These are phyloP conservation scores for Stereum hirsutum DNA, from an alignment of 1,284 basidiomycete species.

Conservation along the genomic window DNA sequence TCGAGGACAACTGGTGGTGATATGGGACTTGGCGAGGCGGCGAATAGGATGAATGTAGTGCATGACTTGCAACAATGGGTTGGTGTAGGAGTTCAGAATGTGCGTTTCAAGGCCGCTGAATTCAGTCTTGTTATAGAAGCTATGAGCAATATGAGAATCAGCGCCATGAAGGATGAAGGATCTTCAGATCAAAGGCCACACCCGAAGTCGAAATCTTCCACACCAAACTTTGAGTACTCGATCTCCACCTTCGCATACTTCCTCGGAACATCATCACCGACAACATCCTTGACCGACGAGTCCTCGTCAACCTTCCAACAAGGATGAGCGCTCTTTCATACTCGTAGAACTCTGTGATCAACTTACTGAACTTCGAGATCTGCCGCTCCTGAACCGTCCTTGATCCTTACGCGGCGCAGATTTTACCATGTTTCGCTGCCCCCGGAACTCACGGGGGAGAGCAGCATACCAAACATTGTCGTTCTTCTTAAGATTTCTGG, in stretches of 20 bases:
- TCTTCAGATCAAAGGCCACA: slow-evolving; percentile 19
- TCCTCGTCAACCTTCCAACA: slow-evolving; percentile 36
- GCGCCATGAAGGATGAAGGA: background rate
- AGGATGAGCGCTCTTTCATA: background rate
- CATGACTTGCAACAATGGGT: slow-evolving; percentile 84
- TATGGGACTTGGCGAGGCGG: slow-evolving; percentile 83
- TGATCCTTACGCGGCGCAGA: slow-evolving; percentile 38
- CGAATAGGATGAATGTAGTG: slow-evolving; percentile 81
- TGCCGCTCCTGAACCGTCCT: slow-evolving; percentile 82
- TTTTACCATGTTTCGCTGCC: slow-evolving; percentile 70
- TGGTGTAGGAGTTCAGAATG: slow-evolving; percentile 96
- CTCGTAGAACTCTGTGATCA: slow-evolving; percentile 2
- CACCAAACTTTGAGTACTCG: slow-evolving; percentile 98
- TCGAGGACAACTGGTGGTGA: slow-evolving; percentile 75
- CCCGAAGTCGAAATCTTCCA: slow-evolving; percentile 99
- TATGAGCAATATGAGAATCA: slow-evolving; percentile 20
- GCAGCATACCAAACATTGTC: slow-evolving; percentile 87
- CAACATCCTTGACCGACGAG: slow-evolving; percentile 28
- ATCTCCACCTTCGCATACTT: slow-evolving; percentile 93
- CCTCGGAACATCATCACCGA: slow-evolving; percentile 62
- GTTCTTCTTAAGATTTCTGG: slow-evolving; percentile 75
- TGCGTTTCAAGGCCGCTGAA: slow-evolving; percentile 96
- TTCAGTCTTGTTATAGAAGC: slow-evolving; percentile 86
- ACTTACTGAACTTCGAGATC: slow-evolving; percentile 30
- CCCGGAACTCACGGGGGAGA: slow-evolving; percentile 76